Evolutionary conservation across 257 asterid genomes (phyloP).

Genomic region (Gynochthodes officinalis): DNA sequence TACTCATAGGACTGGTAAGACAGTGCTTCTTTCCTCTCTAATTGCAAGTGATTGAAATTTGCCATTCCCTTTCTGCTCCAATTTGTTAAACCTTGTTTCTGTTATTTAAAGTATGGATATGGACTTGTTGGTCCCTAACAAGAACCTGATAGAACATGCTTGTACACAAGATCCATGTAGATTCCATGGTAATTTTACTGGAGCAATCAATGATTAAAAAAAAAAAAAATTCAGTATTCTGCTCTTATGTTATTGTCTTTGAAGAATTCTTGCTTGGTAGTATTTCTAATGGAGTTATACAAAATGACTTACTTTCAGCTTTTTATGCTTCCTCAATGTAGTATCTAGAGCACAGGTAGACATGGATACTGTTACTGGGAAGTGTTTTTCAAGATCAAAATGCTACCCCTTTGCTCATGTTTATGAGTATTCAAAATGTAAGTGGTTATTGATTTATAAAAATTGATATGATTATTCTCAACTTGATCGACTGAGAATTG

Average conservation of each 20-base stretch:
- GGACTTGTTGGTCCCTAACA: not conserved
- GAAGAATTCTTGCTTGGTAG: not conserved
- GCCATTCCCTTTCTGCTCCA: not conserved
- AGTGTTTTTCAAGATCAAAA: conserved; percentile 35
- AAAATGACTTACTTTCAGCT: not conserved
- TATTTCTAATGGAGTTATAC: not conserved
- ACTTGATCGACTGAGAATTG: conserved; percentile 24
- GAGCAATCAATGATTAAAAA: no score
- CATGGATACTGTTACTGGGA: conserved; percentile 59
- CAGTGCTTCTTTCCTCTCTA: not conserved
- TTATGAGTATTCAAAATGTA: conserved; percentile 88
- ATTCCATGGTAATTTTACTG: not conserved
- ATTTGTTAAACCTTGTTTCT: not conserved
- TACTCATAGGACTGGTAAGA: conserved; percentile 80
- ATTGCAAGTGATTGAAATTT: not conserved
- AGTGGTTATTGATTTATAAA: conserved; percentile 24
- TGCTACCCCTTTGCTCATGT: conserved; percentile 62
- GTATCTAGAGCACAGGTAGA: conserved; percentile 49
- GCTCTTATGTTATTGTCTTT: not conserved
- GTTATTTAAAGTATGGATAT: not conserved
- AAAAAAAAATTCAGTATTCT: not conserved
- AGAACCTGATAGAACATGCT: not conserved
- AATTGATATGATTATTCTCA: conserved; percentile 14
- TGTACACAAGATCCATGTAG: not conserved
- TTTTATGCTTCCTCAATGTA: conserved; percentile 16